These are phyloP conservation scores for Penicillium corylophilum DNA, from an alignment of 2,329 filamentous ascomycete genomes.

Conservation along the genomic window DNA sequence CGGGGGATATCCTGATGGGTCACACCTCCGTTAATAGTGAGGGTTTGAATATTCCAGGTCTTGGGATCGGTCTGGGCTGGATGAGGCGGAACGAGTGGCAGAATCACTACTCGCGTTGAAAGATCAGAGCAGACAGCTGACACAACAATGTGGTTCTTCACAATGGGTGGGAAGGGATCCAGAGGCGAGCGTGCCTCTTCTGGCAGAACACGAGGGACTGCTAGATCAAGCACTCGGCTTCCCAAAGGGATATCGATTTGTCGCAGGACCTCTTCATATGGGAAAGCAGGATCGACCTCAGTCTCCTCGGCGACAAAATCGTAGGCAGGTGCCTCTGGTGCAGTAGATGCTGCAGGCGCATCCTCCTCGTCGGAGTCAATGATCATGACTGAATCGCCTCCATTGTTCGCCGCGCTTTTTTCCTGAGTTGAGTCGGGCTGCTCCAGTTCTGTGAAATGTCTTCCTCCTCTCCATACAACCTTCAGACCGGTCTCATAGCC, in stretches of 20 bases:
- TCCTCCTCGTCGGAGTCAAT: constrained; percentile 59
- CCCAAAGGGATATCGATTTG: constrained; percentile 56
- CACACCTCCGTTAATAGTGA: constrained; percentile 48
- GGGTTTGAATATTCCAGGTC: constrained; percentile 46
- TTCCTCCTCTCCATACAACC: constrained; percentile 61
- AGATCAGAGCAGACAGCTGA: constrained; percentile 57
- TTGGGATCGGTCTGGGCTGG: constrained; percentile 36
- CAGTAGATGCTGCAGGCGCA: constrained; percentile 30
- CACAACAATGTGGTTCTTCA: constrained; percentile 54
- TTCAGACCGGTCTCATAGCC: constrained; percentile 59
- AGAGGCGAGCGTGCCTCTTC: constrained; percentile 38
- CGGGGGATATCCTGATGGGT: constrained; percentile 53
- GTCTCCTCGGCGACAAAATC: constrained; percentile 55
- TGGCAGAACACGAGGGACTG: constrained; percentile 48
- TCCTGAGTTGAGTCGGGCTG: constrained; percentile 23
- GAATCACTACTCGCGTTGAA: constrained; percentile 54
- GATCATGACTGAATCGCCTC: constrained; percentile 52
- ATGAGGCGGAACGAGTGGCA: constrained; percentile 56
- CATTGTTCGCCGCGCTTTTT: constrained; percentile 25
- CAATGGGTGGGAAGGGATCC: constrained; percentile 48
- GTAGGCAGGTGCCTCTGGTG: constrained; percentile 21
- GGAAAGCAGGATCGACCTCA: constrained; percentile 57
- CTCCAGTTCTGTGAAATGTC: constrained; percentile 42
- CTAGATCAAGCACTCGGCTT: constrained; percentile 53
- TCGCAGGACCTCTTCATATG: constrained; percentile 55